Conservation (phyloP, 2,329 filamentous ascomycete genomes). For the Pezicula carpinea region DNA sequence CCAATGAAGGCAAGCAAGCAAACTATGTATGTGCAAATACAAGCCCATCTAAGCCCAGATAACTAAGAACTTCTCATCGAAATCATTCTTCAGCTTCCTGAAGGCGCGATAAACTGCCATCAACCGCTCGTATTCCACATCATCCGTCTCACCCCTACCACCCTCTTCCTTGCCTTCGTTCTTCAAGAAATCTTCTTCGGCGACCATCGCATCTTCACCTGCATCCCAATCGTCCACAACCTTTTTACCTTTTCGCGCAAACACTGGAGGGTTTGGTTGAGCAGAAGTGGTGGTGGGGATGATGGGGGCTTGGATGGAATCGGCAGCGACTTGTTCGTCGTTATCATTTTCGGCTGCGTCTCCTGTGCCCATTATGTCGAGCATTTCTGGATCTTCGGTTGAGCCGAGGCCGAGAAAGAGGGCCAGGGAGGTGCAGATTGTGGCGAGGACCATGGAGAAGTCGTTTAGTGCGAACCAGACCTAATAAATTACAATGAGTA, state of each 20-base stretch:
- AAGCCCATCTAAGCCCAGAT: constrained; percentile 23
- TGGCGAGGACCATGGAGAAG: constrained; percentile 60
- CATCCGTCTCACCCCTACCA: constrained; percentile 24
- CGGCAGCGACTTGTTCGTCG: constrained; percentile 29
- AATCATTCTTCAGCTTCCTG: constrained; percentile 50
- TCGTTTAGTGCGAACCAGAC: constrained; percentile 71
- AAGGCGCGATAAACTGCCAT: constrained; percentile 56
- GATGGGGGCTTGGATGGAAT: constrained; percentile 9
- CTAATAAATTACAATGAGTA: constrained; percentile 11
- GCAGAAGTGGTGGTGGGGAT: constrained; percentile 1
- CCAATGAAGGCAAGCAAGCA: too few species aligned
- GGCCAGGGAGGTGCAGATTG: constrained; percentile 62
- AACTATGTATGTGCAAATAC: too few species aligned
- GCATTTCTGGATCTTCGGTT: constrained; percentile 40
- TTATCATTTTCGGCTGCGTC: constrained; percentile 40
- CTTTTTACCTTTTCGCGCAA: constrained; percentile 22
- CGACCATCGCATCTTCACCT: constrained; percentile 34
- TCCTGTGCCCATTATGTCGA: constrained; percentile 42
- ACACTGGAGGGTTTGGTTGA: constrained; percentile 4
- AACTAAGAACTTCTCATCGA: constrained; percentile 54
- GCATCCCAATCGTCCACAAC: constrained; percentile 48
- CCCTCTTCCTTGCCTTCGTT: constrained; percentile 31
- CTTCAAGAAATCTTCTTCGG: constrained; percentile 25
- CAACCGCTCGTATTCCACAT: constrained; percentile 41
- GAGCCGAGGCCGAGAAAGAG: constrained; percentile 50